These are phyloP conservation scores for Aristolochia fimbriata DNA, from an alignment of 164 flowering plant genomes.

Conservation along the genomic window DNA sequence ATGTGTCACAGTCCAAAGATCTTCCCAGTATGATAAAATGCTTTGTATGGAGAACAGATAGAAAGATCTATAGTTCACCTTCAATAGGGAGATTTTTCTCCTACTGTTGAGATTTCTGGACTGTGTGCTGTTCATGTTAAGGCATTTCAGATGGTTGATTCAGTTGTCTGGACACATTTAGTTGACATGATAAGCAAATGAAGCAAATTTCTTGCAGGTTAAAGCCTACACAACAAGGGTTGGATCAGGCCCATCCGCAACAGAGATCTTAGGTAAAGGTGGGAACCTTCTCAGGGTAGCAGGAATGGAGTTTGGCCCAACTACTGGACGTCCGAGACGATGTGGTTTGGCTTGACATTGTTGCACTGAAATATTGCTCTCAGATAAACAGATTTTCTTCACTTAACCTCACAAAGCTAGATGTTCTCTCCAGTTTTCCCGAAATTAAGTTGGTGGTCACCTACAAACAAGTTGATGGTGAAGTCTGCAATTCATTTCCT, in stretches of 20 bases:
- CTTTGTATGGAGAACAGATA: too few species aligned
- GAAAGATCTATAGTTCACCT: too few species aligned
- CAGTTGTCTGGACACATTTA: not conserved
- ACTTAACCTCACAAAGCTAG: constrained; percentile 88
- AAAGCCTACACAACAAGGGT: constrained; percentile 96
- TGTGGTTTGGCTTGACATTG: constrained; percentile 97
- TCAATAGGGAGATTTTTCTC: too few species aligned
- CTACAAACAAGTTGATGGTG: constrained; percentile 54
- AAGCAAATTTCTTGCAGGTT: constrained; percentile 40
- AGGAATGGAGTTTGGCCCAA: constrained; percentile 96
- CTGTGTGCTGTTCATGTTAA: too few species aligned
- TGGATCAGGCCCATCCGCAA: constrained; percentile 97
- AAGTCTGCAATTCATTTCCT: constrained; percentile 65
- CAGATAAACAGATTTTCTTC: constrained; percentile 93
- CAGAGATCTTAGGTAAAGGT: constrained; percentile 67
- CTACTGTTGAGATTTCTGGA: too few species aligned
- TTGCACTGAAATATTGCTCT: constrained; percentile 67
- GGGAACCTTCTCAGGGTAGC: constrained; percentile 78
- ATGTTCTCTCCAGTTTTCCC: constrained; percentile 71
- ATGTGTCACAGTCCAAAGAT: too few species aligned
- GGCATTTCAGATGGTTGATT: too few species aligned
- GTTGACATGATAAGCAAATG: not conserved
- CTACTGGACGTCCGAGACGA: constrained; percentile 97
- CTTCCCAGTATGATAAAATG: too few species aligned
- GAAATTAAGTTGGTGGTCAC: constrained; percentile 75